Base-by-base conservation (phyloP, 2,329 filamentous ascomycete genomes). In the Cercospora sp. region DNA sequence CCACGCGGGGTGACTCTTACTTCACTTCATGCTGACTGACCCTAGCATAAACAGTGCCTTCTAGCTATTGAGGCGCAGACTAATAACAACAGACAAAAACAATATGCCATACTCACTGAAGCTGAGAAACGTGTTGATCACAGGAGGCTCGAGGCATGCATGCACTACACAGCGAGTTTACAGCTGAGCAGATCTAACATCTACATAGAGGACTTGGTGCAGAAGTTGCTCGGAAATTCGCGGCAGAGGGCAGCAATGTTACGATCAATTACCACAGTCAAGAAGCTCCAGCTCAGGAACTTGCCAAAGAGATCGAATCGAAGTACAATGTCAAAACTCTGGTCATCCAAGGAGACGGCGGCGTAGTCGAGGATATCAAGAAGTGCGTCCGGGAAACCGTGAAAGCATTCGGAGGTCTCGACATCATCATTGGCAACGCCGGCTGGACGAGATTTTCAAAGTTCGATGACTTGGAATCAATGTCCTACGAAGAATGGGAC, bases 341-440 rank as follows among this genome's bases (percentile, higher is more conserved):
- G 20, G 79, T 86, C 6, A 79, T 94, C 70, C 84, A 89, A 76
- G 91, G 88, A 53, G 91, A 94, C 77, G 84, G 91, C 55, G 87
- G 86, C 16, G 81, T 83, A 5, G 84, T 86, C 36, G 78, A 80
- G 1, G 90, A 91, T 28, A 87, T 91, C 69, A 78, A 82, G 60
- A 81, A 82, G 0, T 83, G 89, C 0, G 86, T 94, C 0, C 79
- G 84, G 18, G 84, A 89, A 55, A 85, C 87, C 1, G 82, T 89
- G 59, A 79, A 84, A 28, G 79, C 79, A n/a, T 83, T 92, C 70
- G 90, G 89, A 4, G 87, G 89, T 1, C 78, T 95, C n/a, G 91
- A 95, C 79, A 84, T 93, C 48, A 82, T 95, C 57, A 87, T 94
- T 74, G 91, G 90, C 2, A 95, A 95, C 78, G 90, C 90, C 18